phyloP scores from a whole-genome alignment of 2,329 filamentous ascomycete genomes.

The Fusarium brevicatenulatum region DNA sequence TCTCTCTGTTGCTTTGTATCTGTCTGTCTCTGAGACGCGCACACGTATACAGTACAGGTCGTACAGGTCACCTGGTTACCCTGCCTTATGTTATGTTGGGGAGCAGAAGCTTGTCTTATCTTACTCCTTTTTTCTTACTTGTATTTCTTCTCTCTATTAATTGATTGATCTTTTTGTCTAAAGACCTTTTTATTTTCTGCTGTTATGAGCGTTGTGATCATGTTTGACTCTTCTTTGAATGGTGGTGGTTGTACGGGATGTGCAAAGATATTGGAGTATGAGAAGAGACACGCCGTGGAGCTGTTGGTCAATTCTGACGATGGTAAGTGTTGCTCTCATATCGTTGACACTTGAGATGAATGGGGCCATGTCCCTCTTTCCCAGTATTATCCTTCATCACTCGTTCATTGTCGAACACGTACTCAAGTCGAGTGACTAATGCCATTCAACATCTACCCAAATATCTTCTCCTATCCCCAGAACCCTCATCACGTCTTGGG shows the following conservation, averaged over 20 bases:
- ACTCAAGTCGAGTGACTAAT: background rate
- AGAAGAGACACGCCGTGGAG: conserved; percentile 14
- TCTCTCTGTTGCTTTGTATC: conserved; percentile 1
- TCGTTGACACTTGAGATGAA: background rate
- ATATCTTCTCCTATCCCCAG: too few relatives aligned
- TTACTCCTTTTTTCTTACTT: background rate
- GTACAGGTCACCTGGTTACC: background rate
- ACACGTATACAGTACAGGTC: conserved; percentile 7
- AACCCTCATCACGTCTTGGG: background rate
- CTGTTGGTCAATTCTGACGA: background rate
- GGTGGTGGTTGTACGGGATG: conserved; percentile 37
- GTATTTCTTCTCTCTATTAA: background rate
- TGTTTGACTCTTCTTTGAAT: conserved; percentile 9
- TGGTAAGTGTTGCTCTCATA: conserved; percentile 8
- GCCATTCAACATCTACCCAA: rapidly evolving
- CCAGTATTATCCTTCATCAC: background rate
- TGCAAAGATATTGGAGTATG: conserved; percentile 38
- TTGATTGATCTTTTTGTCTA: background rate
- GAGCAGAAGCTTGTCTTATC: background rate
- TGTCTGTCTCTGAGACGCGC: background rate
- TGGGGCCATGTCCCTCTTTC: background rate
- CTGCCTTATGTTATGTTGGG: background rate
- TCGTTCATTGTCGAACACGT: rapidly evolving
- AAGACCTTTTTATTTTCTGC: background rate
- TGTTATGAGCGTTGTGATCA: background rate